Evolutionary conservation across 1,284 basidiomycete genomes (phyloP).

Genomic region (Malassezia pachydermatis): DNA sequence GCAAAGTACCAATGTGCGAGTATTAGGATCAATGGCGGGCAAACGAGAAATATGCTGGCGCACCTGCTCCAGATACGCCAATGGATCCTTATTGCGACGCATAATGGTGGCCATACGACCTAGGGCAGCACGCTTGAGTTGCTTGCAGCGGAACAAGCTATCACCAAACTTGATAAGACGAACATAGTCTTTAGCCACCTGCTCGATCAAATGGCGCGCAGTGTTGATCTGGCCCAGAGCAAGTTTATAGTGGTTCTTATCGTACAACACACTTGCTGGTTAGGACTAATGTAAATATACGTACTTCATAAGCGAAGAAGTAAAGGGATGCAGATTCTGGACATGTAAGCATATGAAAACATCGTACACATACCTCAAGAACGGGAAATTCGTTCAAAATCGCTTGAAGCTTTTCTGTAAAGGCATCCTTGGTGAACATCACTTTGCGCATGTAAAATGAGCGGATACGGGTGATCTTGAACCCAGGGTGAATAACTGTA

Average conservation of each 20-base stretch:
- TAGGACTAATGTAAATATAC: background rate
- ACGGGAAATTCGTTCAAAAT: slow-evolving; percentile 94
- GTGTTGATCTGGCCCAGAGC: slow-evolving; percentile 48
- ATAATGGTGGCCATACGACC: slow-evolving; percentile 49
- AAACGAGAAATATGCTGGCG: slow-evolving; percentile 48
- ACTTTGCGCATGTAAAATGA: slow-evolving; percentile 96
- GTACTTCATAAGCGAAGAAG: slow-evolving; percentile 44
- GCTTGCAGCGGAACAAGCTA: slow-evolving; percentile 47
- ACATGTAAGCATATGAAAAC: slow-evolving; percentile 5
- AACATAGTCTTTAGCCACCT: slow-evolving; percentile 47
- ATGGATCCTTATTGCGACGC: slow-evolving; percentile 46
- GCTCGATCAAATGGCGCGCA: slow-evolving; percentile 45
- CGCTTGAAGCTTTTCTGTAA: slow-evolving; percentile 87
- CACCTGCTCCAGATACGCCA: slow-evolving; percentile 47
- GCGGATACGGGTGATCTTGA: slow-evolving; percentile 91
- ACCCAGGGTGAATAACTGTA: slow-evolving; percentile 68
- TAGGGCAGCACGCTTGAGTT: slow-evolving; percentile 46
- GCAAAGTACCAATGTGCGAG: slow-evolving; percentile 43
- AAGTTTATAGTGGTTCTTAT: slow-evolving; percentile 49
- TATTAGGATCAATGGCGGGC: slow-evolving; percentile 44
- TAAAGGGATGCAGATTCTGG: slow-evolving; percentile 45
- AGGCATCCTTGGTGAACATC: slow-evolving; percentile 95
- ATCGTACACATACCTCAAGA: slow-evolving; percentile 61
- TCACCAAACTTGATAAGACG: slow-evolving; percentile 48
- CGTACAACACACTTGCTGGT: slow-evolving; percentile 37